A percentile compares a stretch with the other conserved stretches of the same genome.
Conservation (phyloP, 75 land plant species). For the Picea sitchensis region DNA sequence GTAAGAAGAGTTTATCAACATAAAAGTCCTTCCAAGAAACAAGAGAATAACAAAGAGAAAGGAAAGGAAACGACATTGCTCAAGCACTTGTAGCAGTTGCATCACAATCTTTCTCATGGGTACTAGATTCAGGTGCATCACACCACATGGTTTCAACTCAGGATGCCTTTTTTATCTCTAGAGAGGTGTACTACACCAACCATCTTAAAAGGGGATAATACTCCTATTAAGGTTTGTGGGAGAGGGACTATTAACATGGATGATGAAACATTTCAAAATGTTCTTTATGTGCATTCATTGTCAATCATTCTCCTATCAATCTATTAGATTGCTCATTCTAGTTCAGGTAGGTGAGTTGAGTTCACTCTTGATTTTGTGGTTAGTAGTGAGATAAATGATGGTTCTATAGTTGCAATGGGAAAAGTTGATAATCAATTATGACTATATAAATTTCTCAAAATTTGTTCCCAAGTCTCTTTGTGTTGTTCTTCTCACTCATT, state of each 20-base stretch:
- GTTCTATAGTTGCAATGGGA: too few relatives aligned
- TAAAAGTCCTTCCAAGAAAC: background rate
- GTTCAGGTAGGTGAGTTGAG: too few relatives aligned
- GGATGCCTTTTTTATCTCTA: background rate
- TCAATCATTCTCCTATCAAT: too few relatives aligned
- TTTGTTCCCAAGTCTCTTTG: too few relatives aligned
- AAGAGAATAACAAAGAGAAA: background rate
- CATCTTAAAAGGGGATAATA: background rate
- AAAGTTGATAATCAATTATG: too few relatives aligned
- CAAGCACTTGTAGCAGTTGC: background rate
- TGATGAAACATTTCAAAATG: background rate
- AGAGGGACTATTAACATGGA: background rate
- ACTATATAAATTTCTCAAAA: too few relatives aligned
- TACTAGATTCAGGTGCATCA: background rate
- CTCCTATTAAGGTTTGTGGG: background rate
- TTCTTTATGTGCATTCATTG: too few relatives aligned
- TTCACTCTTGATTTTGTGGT: too few relatives aligned
- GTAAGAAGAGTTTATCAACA: background rate
- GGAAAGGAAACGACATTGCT: background rate
- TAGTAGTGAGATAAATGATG: too few relatives aligned
- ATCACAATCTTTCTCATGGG: background rate
- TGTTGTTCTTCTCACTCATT: too few relatives aligned
- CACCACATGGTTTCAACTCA: background rate
- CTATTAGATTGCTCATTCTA: too few relatives aligned
- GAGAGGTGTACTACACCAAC: background rate